Conservation (phyloP, 768 basidiomycete genomes). For the Naganishia friedmannii region DNA sequence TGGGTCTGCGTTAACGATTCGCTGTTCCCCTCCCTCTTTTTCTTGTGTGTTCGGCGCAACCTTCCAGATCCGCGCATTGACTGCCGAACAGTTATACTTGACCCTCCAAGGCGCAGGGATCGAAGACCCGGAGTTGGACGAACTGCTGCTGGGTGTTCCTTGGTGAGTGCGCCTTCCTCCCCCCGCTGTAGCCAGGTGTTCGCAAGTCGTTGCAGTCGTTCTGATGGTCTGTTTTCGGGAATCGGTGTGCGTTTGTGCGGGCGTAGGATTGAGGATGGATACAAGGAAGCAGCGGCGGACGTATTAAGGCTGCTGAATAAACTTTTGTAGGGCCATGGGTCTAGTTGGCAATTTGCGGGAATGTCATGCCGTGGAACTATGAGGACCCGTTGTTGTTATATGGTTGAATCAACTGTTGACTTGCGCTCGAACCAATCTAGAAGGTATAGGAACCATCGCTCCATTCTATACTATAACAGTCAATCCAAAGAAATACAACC, state of each 20-base stretch:
- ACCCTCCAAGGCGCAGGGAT: constrained; percentile 67
- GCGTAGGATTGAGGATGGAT: not conserved
- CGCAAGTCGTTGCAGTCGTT: no score
- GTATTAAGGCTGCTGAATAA: not conserved
- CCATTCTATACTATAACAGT: no score
- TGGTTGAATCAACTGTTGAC: not conserved
- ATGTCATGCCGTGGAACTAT: no score
- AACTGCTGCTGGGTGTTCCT: constrained; percentile 27
- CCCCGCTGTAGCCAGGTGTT: not conserved
- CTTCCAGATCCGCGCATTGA: constrained; percentile 68
- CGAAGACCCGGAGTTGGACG: constrained; percentile 46
- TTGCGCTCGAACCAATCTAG: no score
- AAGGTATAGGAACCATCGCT: no score
- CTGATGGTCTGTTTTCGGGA: no score
- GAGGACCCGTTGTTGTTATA: no score
- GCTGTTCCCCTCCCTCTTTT: not conserved
- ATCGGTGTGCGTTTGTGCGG: no score
- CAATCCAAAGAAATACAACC: no score
- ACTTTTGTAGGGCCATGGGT: not conserved
- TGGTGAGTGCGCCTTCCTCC: constrained; percentile 27
- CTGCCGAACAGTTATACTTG: constrained; percentile 79
- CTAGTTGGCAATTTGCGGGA: no score
- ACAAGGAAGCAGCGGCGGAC: not conserved
- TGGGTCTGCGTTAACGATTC: no score
- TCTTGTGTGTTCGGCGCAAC: not conserved